Evolutionary conservation across 2,329 filamentous ascomycete species (phyloP), one percentile per base, ranked within the genome.

Genomic region (Intubia oerlemansii): DNA sequence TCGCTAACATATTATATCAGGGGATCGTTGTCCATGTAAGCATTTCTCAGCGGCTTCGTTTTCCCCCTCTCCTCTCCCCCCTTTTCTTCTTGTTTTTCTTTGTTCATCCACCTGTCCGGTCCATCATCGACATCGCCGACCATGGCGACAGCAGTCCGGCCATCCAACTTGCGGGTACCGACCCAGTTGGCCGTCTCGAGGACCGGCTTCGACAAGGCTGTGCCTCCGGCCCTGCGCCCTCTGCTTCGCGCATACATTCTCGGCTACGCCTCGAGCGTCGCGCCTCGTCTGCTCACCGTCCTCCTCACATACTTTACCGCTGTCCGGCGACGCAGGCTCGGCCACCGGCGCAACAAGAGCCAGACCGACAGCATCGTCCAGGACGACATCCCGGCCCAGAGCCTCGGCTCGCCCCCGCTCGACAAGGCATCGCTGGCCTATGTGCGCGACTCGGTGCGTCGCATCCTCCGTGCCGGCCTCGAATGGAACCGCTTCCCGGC

Each of bases 211-310:
- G n/a, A n/a, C n/a, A n/a, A n/a, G n/a, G n/a, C n/a, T n/a, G n/a
- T n/a, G n/a, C n/a, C n/a, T n/a, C n/a, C 58, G 10, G 35, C 55
- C 23, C 46, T 72, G 18, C 57, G 61, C 29, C 67, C 68, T 11
- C 45, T 68, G 15, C 40, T 68, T 30, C 58, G 65, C 33, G 67
- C 68, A 26, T 74, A 68, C 44, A 41, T 66, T 10, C 41, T 72
- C 19, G 67, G 66, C 17, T 73, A 71, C 49, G 58, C 57, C 12
- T 70, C 65, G 29, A 54, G 58, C 19, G 63, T 70, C 7, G 56
- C 52, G 17, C 67, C 67, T 10, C 54, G 65, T 34, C 45, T 72
- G 14, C 41, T 69, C 36, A 61, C 59, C 3, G 45, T 71, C 33
- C 37, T 69, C 17, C 42, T 69, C 30, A 56, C 62, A 36, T 52